A percentile compares a stretch with the other conserved stretches of the same genome.
Conservation (phyloP, 2,329 filamentous ascomycete genomes). For the Macrophomina phaseolina region DNA sequence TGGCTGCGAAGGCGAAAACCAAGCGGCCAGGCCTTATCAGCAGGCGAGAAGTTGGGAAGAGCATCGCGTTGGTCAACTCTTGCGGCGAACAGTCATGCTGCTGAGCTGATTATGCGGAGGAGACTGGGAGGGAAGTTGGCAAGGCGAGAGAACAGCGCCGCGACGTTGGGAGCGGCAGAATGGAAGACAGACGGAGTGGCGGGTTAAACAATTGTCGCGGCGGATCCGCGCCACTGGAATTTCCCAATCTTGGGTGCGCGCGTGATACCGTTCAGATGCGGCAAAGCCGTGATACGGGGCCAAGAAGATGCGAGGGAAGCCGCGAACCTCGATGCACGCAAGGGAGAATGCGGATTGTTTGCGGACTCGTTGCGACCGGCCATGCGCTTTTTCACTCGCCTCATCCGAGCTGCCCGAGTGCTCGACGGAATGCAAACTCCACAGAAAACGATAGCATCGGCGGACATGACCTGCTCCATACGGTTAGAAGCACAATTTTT, state of each 20-base stretch:
- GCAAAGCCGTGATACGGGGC: slow-evolving; percentile 8
- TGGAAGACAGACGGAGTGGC: not conserved
- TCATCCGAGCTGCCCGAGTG: not conserved
- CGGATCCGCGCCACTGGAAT: slow-evolving; percentile 16
- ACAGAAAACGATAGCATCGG: slow-evolving; percentile 1
- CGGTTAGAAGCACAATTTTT: slow-evolving; percentile 13
- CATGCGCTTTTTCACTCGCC: not conserved
- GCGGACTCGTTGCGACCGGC: not conserved
- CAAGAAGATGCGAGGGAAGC: slow-evolving; percentile 3
- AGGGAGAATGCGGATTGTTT: not conserved
- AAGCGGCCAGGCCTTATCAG: slow-evolving; percentile 21
- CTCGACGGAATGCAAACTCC: not conserved
- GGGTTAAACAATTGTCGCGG: slow-evolving; percentile 1
- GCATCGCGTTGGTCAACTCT: slow-evolving; percentile 12
- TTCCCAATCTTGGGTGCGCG: slow-evolving; percentile 1
- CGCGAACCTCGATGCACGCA: slow-evolving; percentile 3
- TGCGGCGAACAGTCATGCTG: slow-evolving; percentile 4
- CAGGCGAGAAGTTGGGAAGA: slow-evolving; percentile 8
- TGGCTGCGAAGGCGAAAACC: slow-evolving; percentile 13
- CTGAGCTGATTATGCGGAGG: not conserved
- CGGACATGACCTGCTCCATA: slow-evolving; percentile 16
- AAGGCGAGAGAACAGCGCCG: not conserved
- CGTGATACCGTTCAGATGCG: slow-evolving; percentile 17
- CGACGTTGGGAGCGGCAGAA: not conserved
- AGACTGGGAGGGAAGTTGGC: not conserved